Evolutionary conservation across 208 protist species (phyloP).

Genomic region (Crithidia thermophila): DNA sequence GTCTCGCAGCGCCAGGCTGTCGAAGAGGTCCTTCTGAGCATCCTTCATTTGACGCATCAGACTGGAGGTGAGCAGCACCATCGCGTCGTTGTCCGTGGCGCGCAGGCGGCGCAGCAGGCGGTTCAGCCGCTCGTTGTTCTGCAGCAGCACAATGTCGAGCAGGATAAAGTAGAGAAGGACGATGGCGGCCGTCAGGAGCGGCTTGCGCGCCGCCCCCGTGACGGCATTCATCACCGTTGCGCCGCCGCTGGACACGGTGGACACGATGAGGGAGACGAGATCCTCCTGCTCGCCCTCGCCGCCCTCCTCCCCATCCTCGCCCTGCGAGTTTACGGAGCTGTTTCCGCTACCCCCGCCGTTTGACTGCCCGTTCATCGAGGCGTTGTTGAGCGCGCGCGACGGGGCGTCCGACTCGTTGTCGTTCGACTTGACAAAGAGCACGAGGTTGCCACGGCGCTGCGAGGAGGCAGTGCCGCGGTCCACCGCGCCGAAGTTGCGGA

Average conservation of each 20-base stretch:
- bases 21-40: slow-evolving; percentile 17
- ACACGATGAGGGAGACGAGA: slow-evolving; percentile 7
- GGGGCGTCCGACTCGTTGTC: slow-evolving; percentile 28
- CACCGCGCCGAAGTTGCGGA: background rate
- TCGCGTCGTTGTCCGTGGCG: slow-evolving; percentile 47
- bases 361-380: background rate
- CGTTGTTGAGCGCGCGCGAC: background rate
- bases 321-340: slow-evolving; percentile 2
- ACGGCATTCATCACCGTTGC: slow-evolving; percentile 4
- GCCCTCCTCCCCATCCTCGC: background rate
- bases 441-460: slow-evolving; percentile 31
- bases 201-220: slow-evolving; percentile 18
- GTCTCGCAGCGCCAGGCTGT: background rate
- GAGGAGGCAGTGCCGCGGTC: slow-evolving; percentile 18
- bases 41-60: slow-evolving; percentile 25
- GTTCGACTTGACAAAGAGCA: slow-evolving; percentile 31
- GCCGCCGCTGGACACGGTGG: background rate
- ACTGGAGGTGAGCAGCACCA: slow-evolving; percentile 47
- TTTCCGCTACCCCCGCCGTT: background rate
- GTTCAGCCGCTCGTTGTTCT: slow-evolving; percentile 31
- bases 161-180: slow-evolving; percentile 72
- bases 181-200: slow-evolving; percentile 27
- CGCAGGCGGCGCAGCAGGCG: slow-evolving; percentile 34
- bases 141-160: slow-evolving; percentile 54
- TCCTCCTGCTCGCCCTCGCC: slow-evolving; percentile 3